phyloP scores from a whole-genome alignment of 257 asterid genomes.

The Apocynum venetum region DNA sequence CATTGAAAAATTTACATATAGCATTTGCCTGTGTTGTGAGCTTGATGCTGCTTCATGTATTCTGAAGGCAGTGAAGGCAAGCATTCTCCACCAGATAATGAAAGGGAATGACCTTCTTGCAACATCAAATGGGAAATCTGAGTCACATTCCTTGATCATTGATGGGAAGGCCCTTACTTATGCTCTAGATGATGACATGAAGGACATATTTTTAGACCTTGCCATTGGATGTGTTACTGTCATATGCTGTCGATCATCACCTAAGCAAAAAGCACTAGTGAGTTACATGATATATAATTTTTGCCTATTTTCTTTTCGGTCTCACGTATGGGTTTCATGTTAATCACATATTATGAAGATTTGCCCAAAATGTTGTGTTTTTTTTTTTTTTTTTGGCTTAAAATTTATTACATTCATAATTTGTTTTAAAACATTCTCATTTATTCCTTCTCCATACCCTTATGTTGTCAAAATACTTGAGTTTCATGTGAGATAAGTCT shows the following conservation, averaged over 20 bases:
- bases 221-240: conserved; percentile 67
- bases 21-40: background rate
- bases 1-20: background rate
- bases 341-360: background rate
- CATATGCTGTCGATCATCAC: conserved; percentile 79
- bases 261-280: conserved; percentile 75
- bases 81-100: conserved; percentile 45
- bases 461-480: background rate
- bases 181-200: conserved; percentile 52
- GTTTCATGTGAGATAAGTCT: background rate
- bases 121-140: conserved; percentile 30
- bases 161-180: conserved; percentile 72
- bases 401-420: background rate
- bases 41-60: conserved; percentile 8
- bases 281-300: conserved; percentile 19
- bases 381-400: background rate
- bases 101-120: conserved; percentile 41
- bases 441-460: background rate
- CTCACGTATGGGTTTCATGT: background rate
- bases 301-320: background rate
- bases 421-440: background rate
- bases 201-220: conserved; percentile 51
- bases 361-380: background rate
- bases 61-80: conserved; percentile 49
- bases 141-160: conserved; percentile 59